A percentile compares a stretch with the other conserved stretches of the same genome.
These are phyloP conservation scores for Pleurotus citrinopileatus DNA, from an alignment of 768 basidiomycete genomes.

Conservation along the genomic window DNA sequence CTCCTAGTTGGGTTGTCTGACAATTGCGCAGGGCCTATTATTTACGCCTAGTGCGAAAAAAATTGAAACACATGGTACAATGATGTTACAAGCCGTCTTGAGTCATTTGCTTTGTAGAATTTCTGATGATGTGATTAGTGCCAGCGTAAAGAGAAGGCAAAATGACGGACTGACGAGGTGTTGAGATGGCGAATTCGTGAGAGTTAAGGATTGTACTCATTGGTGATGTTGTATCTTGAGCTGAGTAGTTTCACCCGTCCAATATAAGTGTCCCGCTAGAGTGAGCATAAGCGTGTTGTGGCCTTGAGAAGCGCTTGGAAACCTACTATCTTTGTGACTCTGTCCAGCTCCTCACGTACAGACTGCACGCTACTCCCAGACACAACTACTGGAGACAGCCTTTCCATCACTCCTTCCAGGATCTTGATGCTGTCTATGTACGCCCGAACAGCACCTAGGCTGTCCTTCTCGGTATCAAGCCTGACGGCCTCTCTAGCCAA, in stretches of 20 bases:
- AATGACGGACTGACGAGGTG: no score
- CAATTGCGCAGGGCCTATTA: no score
- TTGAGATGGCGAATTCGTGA: background rate
- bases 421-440: conserved; percentile 5
- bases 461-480: conserved; percentile 3
- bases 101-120: no score
- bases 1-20: no score
- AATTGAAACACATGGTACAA: no score
- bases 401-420: background rate
- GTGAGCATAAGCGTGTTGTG: no score
- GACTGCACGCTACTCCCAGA: background rate
- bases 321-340: conserved; percentile 3
- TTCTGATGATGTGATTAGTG: no score
- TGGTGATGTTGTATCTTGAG: background rate
- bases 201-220: conserved; percentile 6
- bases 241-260: conserved; percentile 2
- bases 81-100: no score
- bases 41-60: no score
- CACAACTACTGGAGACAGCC: background rate
- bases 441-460: conserved; percentile 3
- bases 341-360: background rate
- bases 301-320: background rate
- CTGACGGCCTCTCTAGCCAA: conserved; percentile 7
- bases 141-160: no score
- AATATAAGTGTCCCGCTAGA: conserved; percentile 7